A percentile compares a stretch with the other conserved stretches of the same genome.
phyloP scores from a whole-genome alignment of 441 rosid genomes.

The Biscutella auriculata region DNA sequence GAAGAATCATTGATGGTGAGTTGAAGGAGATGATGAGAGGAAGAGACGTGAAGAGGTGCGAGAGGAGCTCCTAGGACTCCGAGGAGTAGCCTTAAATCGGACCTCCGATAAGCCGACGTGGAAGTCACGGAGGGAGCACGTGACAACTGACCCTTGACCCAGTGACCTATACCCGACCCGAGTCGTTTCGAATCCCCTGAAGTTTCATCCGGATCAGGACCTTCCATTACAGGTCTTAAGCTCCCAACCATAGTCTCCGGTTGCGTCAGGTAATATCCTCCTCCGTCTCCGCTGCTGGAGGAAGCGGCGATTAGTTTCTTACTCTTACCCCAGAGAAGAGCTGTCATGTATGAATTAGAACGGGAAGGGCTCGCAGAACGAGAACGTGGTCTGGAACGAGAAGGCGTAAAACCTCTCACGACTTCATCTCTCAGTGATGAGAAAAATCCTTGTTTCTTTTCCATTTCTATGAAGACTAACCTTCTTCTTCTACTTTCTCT shows the following conservation, averaged over 20 bases:
- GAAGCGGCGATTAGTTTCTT: constrained; percentile 23
- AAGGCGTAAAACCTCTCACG: constrained; percentile 55
- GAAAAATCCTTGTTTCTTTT: constrained; percentile 71
- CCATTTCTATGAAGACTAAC: constrained; percentile 26
- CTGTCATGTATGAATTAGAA: constrained; percentile 34
- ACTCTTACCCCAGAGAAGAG: constrained; percentile 33
- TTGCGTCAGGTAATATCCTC: constrained; percentile 18
- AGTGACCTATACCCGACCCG: constrained; percentile 63
- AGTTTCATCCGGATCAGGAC: constrained; percentile 50
- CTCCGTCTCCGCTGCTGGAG: neutral
- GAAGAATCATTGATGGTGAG: constrained; percentile 56
- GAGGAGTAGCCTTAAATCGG: constrained; percentile 60
- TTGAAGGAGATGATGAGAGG: constrained; percentile 54
- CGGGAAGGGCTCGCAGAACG: constrained; percentile 49
- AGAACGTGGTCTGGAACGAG: constrained; percentile 34
- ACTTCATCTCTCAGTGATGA: constrained; percentile 64
- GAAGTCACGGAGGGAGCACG: constrained; percentile 47
- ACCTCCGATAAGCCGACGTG: constrained; percentile 30
- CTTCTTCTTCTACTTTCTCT: neutral
- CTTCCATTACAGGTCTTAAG: constrained; percentile 60
- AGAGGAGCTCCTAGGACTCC: constrained; percentile 87
- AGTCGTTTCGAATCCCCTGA: constrained; percentile 30
- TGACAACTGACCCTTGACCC: constrained; percentile 66
- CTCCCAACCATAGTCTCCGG: constrained; percentile 40
- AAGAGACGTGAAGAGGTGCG: constrained; percentile 65